These are phyloP conservation scores for Cyathus striatus DNA, from an alignment of 768 basidiomycete species.

Conservation along the genomic window DNA sequence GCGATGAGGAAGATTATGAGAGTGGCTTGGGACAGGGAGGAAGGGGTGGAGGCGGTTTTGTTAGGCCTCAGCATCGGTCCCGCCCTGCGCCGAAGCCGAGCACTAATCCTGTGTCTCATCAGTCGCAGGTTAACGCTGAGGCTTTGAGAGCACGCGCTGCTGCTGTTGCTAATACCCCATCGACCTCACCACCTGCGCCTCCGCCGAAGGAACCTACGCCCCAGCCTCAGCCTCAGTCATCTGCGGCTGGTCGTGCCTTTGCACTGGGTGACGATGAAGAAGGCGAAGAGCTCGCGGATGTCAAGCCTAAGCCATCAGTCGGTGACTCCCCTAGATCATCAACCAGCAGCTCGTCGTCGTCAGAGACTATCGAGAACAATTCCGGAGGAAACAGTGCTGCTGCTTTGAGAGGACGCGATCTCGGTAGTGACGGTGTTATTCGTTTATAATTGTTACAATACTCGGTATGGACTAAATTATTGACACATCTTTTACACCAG, in stretches of 20 bases:
- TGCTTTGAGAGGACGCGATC: not conserved
- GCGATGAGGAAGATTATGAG: conserved; percentile 11
- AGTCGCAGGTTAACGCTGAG: conserved; percentile 25
- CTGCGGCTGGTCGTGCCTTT: conserved; percentile 27
- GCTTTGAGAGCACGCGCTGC: conserved; percentile 5
- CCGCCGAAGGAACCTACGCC: not conserved
- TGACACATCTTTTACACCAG: not conserved
- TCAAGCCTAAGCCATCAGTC: not conserved
- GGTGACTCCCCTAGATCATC: not conserved
- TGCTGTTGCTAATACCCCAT: not conserved
- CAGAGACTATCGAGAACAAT: too few relatives aligned
- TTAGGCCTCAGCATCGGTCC: too few relatives aligned
- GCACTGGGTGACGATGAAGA: conserved; percentile 28
- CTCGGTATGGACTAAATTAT: not conserved
- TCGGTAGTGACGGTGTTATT: conserved; percentile 5
- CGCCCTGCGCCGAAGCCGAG: too few relatives aligned
- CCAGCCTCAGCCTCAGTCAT: conserved; percentile 4
- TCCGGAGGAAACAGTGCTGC: not conserved
- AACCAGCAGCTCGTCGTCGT: not conserved
- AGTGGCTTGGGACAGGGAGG: not conserved
- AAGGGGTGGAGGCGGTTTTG: not conserved
- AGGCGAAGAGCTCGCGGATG: conserved; percentile 11
- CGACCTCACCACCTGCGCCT: conserved; percentile 4
- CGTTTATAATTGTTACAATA: conserved; percentile 3
- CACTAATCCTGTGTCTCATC: conserved; percentile 40